phyloP scores from a whole-genome alignment of 31 red algal species.

The Odonthalia washingtoniensis region DNA sequence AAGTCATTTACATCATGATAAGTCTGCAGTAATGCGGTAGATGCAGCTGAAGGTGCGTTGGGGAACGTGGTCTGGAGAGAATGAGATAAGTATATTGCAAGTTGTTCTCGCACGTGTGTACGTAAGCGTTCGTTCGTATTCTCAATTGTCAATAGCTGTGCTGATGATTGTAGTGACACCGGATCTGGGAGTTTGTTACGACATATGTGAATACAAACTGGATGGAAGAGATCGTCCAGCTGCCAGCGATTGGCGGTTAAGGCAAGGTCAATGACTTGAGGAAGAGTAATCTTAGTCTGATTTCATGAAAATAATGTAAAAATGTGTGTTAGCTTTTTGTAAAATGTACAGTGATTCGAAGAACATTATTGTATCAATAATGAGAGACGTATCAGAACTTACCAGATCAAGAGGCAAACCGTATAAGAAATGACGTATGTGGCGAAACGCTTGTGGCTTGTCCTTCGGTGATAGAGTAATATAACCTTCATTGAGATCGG shows the following conservation, averaged over 20 bases:
- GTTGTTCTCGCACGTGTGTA: no score
- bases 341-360: no score
- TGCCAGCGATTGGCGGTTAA: background rate
- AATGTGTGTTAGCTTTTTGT: no score
- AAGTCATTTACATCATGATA: background rate
- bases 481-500: background rate
- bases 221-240: background rate
- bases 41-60: background rate
- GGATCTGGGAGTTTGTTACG: background rate
- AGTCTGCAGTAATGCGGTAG: background rate
- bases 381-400: slow-evolving; percentile 4
- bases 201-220: no score
- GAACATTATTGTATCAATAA: no score
- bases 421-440: background rate
- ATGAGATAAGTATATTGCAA: background rate
- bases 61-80: background rate
- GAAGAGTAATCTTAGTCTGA: background rate
- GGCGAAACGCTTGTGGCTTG: background rate
- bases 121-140: no score
- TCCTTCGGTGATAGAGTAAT: background rate
- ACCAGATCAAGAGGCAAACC: background rate
- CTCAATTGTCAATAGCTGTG: background rate
- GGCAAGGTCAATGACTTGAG: background rate
- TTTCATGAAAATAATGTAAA: no score
- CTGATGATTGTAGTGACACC: background rate